Evolutionary conservation across 2,329 filamentous ascomycete genomes (phyloP), one percentile per base, ranked within the genome.

Genomic region (Pseudogymnoascus sp.): DNA sequence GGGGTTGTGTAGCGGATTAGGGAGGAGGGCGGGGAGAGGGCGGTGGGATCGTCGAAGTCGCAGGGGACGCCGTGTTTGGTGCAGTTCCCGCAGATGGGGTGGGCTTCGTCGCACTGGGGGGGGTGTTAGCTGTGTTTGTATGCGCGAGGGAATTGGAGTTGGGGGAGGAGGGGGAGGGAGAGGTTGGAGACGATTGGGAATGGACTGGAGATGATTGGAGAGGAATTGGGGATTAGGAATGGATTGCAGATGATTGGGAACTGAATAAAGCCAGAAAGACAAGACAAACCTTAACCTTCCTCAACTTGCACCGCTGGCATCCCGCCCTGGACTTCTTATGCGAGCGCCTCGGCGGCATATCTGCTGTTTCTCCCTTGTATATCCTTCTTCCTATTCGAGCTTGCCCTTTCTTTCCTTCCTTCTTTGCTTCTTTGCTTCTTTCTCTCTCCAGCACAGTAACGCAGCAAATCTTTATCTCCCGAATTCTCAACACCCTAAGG

Each of bases 311-410:
- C 64, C 83, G 78, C 66, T 81, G 79, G 69, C 86, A 89, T 53
- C 86, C 86, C 61, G 85, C 82, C 68, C 86, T 81, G 63, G 85
- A 88, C 76, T 88, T 89, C 72, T 87, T 89, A 74, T 89, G 86
- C 44, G 86, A 86, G 72, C 85, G 80, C 70, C 86, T 78, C 31
- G 86, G 85, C 65, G 86, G 83, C 85, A 87, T 87, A 56, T 66
- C 73, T 66, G 16, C 37, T 38, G 5, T 38, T 6, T 38, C 8
- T 37, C 4, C 33, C 4, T 38, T 38, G 31, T 38, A 38, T 38
- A 38, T 38, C 37, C 37, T 26, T 26, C 37, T 14, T 38, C 14
- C 5, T 7, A 5, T 8, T 6, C 37, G 14, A 38, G 8, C 16
- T 16, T 6, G 37, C 3, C 6, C 37, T 38, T 5, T 14, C 37